These are phyloP conservation scores for Prunus dulcis DNA, from an alignment of 306 rosid genomes.

Conservation along the genomic window DNA sequence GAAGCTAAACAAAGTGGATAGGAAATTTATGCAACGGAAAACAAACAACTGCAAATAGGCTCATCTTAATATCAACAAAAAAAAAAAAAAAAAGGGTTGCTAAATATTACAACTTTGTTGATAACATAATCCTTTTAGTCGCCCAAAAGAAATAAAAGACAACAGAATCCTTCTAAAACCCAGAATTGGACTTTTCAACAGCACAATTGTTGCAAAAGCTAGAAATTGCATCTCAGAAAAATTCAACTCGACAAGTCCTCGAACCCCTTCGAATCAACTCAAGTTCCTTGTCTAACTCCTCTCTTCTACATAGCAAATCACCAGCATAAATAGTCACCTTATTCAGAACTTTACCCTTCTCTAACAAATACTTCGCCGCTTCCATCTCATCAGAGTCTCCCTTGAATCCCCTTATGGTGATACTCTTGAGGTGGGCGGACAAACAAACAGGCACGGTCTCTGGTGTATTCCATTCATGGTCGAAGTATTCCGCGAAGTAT, in stretches of 20 bases:
- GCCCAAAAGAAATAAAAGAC: too few species aligned
- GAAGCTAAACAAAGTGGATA: too few species aligned
- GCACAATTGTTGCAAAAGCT: neutral
- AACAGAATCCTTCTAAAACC: neutral
- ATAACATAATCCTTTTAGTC: neutral
- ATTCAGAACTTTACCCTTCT: neutral
- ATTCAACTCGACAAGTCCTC: neutral
- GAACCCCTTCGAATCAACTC: neutral
- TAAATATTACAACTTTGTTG: too few species aligned
- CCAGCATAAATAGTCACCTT: neutral
- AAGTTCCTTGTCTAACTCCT: neutral
- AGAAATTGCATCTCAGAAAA: neutral
- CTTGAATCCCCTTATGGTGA: neutral
- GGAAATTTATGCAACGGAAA: too few species aligned
- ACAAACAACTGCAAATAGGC: too few species aligned
- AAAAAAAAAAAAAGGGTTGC: too few species aligned
- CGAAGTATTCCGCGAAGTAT: neutral
- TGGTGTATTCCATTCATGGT: neutral
- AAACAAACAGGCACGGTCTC: neutral
- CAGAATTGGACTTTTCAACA: neutral
- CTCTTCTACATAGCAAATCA: neutral
- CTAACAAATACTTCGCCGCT: neutral
- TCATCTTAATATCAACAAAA: too few species aligned
- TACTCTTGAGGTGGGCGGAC: neutral
- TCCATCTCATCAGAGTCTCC: neutral